Evolutionary conservation across 768 basidiomycete genomes (phyloP).

Genomic region (Collybiopsis confluens): DNA sequence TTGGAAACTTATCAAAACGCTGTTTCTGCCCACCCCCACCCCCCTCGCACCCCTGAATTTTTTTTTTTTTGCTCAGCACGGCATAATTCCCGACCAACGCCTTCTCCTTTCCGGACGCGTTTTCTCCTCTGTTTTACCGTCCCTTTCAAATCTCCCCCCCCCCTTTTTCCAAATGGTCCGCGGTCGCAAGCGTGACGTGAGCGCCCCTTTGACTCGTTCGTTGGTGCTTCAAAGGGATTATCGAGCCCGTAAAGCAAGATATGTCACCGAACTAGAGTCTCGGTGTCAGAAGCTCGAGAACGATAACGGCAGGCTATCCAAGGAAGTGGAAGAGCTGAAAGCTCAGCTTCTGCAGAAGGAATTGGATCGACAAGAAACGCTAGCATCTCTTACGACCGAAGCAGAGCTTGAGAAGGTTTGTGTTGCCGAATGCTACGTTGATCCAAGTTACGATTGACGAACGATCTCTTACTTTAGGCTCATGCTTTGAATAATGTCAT

Average conservation of each 20-base stretch:
- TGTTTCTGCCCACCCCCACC: too few relatives aligned
- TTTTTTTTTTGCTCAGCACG: too few relatives aligned
- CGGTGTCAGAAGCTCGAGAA: not conserved
- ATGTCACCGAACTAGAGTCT: conserved; percentile 3
- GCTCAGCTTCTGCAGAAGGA: not conserved
- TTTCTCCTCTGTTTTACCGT: not conserved
- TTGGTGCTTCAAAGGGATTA: conserved; percentile 7
- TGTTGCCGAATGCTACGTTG: not conserved
- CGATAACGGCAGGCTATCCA: not conserved
- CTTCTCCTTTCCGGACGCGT: too few relatives aligned
- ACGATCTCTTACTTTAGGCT: too few relatives aligned
- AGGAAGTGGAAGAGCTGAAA: conserved; percentile 5
- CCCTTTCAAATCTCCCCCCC: not conserved
- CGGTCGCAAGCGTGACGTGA: conserved; percentile 6
- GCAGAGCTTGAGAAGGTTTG: conserved; percentile 5
- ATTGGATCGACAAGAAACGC: not conserved
- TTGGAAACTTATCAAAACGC: too few relatives aligned
- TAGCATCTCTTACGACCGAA: not conserved
- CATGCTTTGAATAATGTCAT: conserved; percentile 4
- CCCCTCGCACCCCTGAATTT: too few relatives aligned
- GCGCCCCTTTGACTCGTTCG: conserved; percentile 7
- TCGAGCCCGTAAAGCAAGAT: conserved; percentile 6
- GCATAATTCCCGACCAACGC: too few relatives aligned
- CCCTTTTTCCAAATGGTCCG: conserved; percentile 1
- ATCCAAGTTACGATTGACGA: not conserved